Conservation (phyloP, 306 rosid genomes). For the Quercus dentata region DNA sequence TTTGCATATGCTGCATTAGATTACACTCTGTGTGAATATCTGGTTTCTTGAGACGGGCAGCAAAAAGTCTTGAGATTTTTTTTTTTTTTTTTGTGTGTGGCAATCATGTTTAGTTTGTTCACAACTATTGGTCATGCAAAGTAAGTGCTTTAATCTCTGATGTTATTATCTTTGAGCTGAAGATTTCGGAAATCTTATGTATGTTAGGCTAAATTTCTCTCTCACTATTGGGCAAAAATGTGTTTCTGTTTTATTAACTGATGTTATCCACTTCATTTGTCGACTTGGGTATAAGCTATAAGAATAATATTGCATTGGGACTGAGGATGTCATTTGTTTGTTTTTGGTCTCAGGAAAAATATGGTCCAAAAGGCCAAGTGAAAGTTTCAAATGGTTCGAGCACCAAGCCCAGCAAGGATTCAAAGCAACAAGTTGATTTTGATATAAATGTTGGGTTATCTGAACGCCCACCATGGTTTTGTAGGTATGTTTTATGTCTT, state of each 20-base stretch:
- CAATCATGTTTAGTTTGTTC: background rate
- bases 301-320: background rate
- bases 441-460: constrained; percentile 81
- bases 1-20: background rate
- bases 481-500: constrained; percentile 47
- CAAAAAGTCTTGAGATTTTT: too few species aligned
- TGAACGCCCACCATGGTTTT: constrained; percentile 93
- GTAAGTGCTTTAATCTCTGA: background rate
- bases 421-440: constrained; percentile 56
- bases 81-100: too few species aligned
- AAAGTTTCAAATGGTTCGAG: constrained; percentile 41
- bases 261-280: background rate
- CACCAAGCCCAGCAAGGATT: constrained; percentile 54
- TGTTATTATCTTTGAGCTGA: background rate
- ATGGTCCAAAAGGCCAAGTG: constrained; percentile 90
- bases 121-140: background rate
- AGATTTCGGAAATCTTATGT: background rate
- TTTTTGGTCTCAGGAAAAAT: constrained; percentile 61
- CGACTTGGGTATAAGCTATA: background rate
- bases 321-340: background rate
- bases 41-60: too few species aligned
- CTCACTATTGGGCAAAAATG: background rate
- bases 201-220: background rate
- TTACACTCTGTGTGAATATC: background rate
- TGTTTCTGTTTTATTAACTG: background rate